Evolutionary conservation across 805 yeast species (phyloP).

Genomic region (Starmerella ratchasimensis): DNA sequence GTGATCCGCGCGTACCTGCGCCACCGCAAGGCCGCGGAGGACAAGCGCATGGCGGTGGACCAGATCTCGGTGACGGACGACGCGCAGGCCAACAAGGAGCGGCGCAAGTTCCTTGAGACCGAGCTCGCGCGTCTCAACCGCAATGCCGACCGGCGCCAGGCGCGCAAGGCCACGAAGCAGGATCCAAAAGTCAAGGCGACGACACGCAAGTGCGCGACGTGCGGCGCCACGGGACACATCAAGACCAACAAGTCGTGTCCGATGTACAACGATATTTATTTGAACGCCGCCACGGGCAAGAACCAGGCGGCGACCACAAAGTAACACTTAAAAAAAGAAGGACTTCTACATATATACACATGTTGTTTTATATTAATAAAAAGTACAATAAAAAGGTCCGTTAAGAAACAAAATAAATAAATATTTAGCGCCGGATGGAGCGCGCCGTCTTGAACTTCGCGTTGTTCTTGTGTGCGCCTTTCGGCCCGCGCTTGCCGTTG

Average conservation of each 20-base stretch:
- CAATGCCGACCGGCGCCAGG: slow-evolving; percentile 51
- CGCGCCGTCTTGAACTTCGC: slow-evolving; percentile 13
- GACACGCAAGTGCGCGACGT: slow-evolving; percentile 78
- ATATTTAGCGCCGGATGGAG: slow-evolving; percentile 8
- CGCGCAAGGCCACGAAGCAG: slow-evolving; percentile 39
- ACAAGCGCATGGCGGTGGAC: slow-evolving; percentile 52
- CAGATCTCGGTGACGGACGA: slow-evolving; percentile 68
- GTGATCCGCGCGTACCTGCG: slow-evolving; percentile 74
- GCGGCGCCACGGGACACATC: slow-evolving; percentile 93
- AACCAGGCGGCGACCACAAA: neutral
- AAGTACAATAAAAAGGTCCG: neutral
- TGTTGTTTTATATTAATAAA: neutral
- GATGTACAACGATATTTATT: slow-evolving; percentile 44
- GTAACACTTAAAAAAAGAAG: neutral
- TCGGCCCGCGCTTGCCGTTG: slow-evolving; percentile 2
- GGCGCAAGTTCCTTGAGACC: slow-evolving; percentile 63
- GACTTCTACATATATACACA: neutral
- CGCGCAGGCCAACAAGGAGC: slow-evolving; percentile 65
- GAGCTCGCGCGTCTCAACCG: slow-evolving; percentile 72
- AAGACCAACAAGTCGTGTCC: slow-evolving; percentile 89
- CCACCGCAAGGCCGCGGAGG: slow-evolving; percentile 53
- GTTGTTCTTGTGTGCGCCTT: slow-evolving; percentile 11
- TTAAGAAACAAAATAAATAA: neutral
- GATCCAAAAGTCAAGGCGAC: slow-evolving; percentile 60
- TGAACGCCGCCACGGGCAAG: slow-evolving; percentile 14